Evolutionary conservation across 768 basidiomycete species (phyloP).

Genomic region (Goffeauzyma gilvescens): DNA sequence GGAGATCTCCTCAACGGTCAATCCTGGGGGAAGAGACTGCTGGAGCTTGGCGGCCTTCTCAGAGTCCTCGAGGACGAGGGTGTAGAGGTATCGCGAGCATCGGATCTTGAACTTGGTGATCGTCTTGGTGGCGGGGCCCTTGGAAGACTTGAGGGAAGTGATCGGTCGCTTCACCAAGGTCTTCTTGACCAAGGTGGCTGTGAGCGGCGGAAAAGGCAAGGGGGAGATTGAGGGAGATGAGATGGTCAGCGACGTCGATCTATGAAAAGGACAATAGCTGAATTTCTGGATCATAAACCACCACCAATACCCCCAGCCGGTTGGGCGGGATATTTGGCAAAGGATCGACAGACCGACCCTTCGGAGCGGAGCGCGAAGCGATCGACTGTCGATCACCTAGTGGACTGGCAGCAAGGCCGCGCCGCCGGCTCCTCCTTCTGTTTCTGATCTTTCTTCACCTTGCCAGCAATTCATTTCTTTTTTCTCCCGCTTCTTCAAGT

Average conservation of each 20-base stretch:
- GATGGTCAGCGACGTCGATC: slow-evolving; percentile 5
- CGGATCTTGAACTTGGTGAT: slow-evolving; percentile 95
- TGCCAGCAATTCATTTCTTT: background rate
- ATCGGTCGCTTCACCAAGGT: slow-evolving; percentile 32
- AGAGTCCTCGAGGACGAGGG: slow-evolving; percentile 81
- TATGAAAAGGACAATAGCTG: too few relatives aligned
- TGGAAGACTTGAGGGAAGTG: slow-evolving; percentile 17
- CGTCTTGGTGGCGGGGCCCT: slow-evolving; percentile 18
- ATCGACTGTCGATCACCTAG: too few relatives aligned
- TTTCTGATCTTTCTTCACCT: too few relatives aligned
- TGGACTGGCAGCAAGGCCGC: too few relatives aligned
- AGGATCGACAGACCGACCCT: too few relatives aligned
- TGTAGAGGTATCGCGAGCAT: slow-evolving; percentile 72
- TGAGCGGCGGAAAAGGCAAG: background rate
- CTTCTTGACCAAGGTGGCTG: slow-evolving; percentile 98
- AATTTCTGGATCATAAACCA: too few relatives aligned
- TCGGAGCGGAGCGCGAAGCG: too few relatives aligned
- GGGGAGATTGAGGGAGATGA: slow-evolving; percentile 1
- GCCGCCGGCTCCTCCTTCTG: too few relatives aligned
- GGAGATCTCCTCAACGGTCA: slow-evolving; percentile 6
- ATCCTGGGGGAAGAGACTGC: slow-evolving; percentile 66
- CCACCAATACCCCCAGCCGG: too few relatives aligned
- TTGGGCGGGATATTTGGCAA: too few relatives aligned
- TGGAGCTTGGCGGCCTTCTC: slow-evolving; percentile 97
- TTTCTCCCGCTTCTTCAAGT: background rate